Base-by-base conservation (phyloP, 208 protist genomes). In the Crithidia fasciculata region DNA sequence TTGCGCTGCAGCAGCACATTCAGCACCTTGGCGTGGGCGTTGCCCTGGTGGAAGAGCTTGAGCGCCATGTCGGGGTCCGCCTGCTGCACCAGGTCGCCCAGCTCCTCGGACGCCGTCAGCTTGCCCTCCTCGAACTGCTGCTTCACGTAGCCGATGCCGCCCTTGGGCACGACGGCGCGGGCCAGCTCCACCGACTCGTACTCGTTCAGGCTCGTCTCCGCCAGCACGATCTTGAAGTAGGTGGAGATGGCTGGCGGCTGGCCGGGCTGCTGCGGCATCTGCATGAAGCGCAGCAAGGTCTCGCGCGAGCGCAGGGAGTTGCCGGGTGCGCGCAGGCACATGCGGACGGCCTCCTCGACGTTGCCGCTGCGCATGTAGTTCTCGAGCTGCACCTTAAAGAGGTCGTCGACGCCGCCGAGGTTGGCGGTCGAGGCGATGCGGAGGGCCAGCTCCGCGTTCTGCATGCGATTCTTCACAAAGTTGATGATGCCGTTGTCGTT, bases 61-160 rank as follows among this genome's bases (percentile, higher is more conserved):
- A 99, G 94, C 8, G 99, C 98, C 47, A 99, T 88, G 53, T 99
- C 96, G 50, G 84, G 74, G 45, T 94, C 80, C 41, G 81, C 84
- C 41, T 79, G 90, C 63, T 93, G 85, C 19, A 99, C 78, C 7
- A 99, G 58, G 91, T 99, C 98, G 56, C 99, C 99, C 18, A 99
- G 95, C 80, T 99, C 98, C 84, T 99, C 98, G 49, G 87, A 97
- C 66, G 95, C 91, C 49, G 98, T 98, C 13, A 99, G 88, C 88
- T 99, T 99, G 74, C 99, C 96, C 71, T 99, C 97, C 15, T 98
- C 96, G 72, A 99, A 93, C 90, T 99, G 99, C 81, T 99, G 98
- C 81, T 99, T 96, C 57, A 99, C 89, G 69, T 95, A 97, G 44
- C 68, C 82, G 44, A 91, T 82, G 64, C 92, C 88, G 72, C 94